These are phyloP conservation scores for Neurospora cerealis DNA, from an alignment of 495 filamentous ascomycete species.

Conservation along the genomic window DNA sequence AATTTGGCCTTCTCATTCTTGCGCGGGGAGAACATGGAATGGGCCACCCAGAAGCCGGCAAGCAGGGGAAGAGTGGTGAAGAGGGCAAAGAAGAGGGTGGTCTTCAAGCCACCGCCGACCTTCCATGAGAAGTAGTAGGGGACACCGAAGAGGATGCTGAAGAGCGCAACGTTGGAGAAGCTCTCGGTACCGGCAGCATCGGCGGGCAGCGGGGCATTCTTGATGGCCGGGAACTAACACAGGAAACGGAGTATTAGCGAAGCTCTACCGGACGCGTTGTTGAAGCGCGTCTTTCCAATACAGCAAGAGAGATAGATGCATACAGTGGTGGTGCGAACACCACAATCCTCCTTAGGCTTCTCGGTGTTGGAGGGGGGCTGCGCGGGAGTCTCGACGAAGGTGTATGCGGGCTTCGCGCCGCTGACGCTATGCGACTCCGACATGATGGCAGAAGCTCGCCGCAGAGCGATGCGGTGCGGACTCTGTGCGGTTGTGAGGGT, in stretches of 20 bases:
- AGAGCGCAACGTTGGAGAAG: conserved; percentile 60
- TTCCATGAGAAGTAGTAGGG: conserved; percentile 61
- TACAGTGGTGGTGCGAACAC: conserved; percentile 65
- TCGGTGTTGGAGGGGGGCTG: conserved; percentile 45
- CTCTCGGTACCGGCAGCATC: conserved; percentile 58
- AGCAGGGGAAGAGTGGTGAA: conserved; percentile 59
- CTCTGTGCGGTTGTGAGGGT: not conserved
- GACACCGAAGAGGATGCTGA: conserved; percentile 45
- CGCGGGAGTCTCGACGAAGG: conserved; percentile 71
- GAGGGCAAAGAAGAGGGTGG: conserved; percentile 58
- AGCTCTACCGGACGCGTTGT: conserved; percentile 7
- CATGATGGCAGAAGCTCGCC: conserved; percentile 24
- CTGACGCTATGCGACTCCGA: conserved; percentile 37
- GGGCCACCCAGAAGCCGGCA: conserved; percentile 57
- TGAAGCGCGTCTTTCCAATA: not conserved
- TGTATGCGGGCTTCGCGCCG: conserved; percentile 49
- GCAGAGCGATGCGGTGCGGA: conserved; percentile 9
- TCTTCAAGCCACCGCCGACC: conserved; percentile 63
- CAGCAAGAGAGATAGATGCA: conserved; percentile 10
- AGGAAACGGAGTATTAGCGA: conserved; percentile 1
- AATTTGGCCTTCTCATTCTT: conserved; percentile 68
- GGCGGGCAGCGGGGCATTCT: conserved; percentile 73
- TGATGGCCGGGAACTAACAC: conserved; percentile 60
- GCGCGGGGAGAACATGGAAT: conserved; percentile 57
- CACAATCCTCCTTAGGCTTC: conserved; percentile 51